Evolutionary conservation across 441 rosid genomes (phyloP), one percentile per base, ranked within the genome.

Genomic region (Theobroma grandiflorum): DNA sequence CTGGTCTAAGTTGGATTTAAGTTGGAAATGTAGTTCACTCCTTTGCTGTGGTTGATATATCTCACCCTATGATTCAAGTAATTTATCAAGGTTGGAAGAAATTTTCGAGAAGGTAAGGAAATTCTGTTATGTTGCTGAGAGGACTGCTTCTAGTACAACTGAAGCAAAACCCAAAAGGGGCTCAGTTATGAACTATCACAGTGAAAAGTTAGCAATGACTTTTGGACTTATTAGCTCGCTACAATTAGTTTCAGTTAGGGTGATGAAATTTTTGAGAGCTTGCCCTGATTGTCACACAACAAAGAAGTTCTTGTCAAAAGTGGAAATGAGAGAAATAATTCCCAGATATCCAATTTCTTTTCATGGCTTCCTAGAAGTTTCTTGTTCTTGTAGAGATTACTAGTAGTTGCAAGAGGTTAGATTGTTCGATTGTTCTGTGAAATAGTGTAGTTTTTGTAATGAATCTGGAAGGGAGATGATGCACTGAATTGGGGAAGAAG

Each of bases 1-100:
- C 90, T 8, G 89, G 86, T 38, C 42, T 82, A 22, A 88, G 90
- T 77, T 84, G 85, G 85, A 84, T 88, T 40, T 67, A 81, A 64
- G 81, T 82, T 3, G 71, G 81, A 69, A 82, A 59, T 42, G 49
- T 70, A 72, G n/a, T 83, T 71, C 85, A 82, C 84, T 81, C 67
- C 4, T 81, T 86, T 18, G 12, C 55, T 0, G 81, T 75, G 14
- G 80, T 80, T 55, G 85, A 84, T 66, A 71, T 8, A 49, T 79
- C 83, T 79, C 86, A 80, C 75, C 81, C 75, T n/a, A 53, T 62
- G 79, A 77, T 65, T 75, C 73, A 72, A 42, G 58, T 61, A 69
- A 81, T 86, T 33, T 74, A 82, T 72, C 20, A 8, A 79, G 66
- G 81, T 79, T 82, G 64, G 76, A 80, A 75, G 80, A 61, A 42